Percentiles rank a stretch among this genome's conserved stretches.
Evolutionary conservation across 2,329 filamentous ascomycete species (phyloP).

Genomic region (Alternaria tenuissima): DNA sequence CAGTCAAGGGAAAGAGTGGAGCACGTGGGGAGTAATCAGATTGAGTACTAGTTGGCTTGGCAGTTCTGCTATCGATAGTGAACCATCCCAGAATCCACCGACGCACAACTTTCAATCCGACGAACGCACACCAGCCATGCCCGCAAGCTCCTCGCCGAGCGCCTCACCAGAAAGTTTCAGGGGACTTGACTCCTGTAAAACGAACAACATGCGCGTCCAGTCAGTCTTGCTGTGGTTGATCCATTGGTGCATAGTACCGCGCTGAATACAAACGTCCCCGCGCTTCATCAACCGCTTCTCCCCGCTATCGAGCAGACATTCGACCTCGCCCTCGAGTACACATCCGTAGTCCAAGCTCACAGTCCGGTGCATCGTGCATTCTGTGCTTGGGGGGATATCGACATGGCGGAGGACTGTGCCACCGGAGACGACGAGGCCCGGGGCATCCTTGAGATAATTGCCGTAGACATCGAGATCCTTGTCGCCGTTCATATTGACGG

Average conservation of each 20-base stretch:
- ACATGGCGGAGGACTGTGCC: conserved; percentile 58
- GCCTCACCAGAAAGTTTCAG: conserved; percentile 42
- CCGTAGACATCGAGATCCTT: conserved; percentile 59
- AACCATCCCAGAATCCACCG: background rate
- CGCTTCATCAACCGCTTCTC: conserved; percentile 48
- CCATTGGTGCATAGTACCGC: conserved; percentile 53
- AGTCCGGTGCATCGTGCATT: conserved; percentile 53
- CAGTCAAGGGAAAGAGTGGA: conserved; percentile 14
- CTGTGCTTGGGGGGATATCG: conserved; percentile 47
- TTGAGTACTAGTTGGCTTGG: conserved; percentile 32
- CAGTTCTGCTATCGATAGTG: conserved; percentile 14
- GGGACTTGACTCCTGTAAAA: conserved; percentile 48
- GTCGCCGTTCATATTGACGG: conserved; percentile 56
- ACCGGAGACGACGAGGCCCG: conserved; percentile 59
- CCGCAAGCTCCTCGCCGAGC: conserved; percentile 46
- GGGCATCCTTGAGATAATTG: conserved; percentile 54
- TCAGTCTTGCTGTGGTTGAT: conserved; percentile 46
- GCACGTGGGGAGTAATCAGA: conserved; percentile 21
- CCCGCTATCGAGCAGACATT: conserved; percentile 50
- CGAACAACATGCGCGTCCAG: conserved; percentile 50
- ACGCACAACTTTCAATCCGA: conserved; percentile 36
- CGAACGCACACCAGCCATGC: conserved; percentile 48
- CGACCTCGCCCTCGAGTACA: conserved; percentile 51
- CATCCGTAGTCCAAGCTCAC: conserved; percentile 52
- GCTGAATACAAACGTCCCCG: conserved; percentile 51